These are phyloP conservation scores for Seiridium unicorne DNA, from an alignment of 2,329 filamentous ascomycete species.

Conservation along the genomic window DNA sequence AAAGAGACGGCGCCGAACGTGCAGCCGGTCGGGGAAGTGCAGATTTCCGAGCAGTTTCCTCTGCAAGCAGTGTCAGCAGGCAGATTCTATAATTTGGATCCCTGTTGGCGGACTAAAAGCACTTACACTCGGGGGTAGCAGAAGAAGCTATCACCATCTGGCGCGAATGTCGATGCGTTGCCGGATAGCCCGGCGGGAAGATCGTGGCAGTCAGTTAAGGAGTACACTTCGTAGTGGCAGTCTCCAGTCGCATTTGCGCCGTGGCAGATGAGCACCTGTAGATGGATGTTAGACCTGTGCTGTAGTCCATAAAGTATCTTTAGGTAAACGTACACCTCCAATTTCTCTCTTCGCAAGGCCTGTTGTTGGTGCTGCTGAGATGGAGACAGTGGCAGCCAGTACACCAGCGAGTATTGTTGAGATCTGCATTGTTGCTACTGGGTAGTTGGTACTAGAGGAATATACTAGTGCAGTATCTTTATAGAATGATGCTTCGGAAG, in stretches of 20 bases:
- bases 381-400: constrained; percentile 18
- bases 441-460: not conserved
- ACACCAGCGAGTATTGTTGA: constrained; percentile 18
- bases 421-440: constrained; percentile 22
- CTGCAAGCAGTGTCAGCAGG: constrained; percentile 13
- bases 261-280: constrained; percentile 48
- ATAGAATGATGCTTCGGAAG: not conserved
- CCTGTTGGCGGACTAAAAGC: not conserved
- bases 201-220: constrained; percentile 44
- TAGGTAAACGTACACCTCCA: constrained; percentile 42
- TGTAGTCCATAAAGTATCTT: not conserved
- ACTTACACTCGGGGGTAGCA: constrained; percentile 43
- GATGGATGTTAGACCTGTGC: not conserved
- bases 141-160: constrained; percentile 45
- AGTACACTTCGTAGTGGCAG: constrained; percentile 42
- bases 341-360: constrained; percentile 39
- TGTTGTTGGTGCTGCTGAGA: constrained; percentile 20
- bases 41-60: constrained; percentile 39
- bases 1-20: constrained; percentile 48
- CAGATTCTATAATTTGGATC: not conserved
- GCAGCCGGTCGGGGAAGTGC: constrained; percentile 51
- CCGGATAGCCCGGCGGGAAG: constrained; percentile 36
- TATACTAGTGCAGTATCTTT: not conserved
- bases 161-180: constrained; percentile 49
- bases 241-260: constrained; percentile 47